Base-by-base conservation (phyloP, 495 filamentous ascomycete species). In the Letharia lupina region DNA sequence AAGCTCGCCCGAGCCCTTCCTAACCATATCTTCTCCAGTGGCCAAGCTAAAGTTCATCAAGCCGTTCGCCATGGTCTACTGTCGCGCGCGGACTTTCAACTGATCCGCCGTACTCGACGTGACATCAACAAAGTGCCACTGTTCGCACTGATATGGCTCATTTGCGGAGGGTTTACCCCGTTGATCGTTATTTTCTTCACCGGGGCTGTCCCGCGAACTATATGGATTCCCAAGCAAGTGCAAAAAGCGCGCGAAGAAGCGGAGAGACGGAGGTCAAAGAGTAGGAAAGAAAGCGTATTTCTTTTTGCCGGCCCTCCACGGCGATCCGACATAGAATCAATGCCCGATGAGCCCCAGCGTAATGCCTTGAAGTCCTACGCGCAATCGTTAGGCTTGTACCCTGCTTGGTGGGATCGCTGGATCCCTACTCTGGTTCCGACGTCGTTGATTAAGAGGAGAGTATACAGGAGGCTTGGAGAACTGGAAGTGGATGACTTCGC, bases 101-200 rank as follows among this genome's bases (percentile, higher is more conserved):
- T 93, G 15, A 71, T 91, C 42, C 73, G 70, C n/a, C 82, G 91
- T 60, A 82, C 82, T 15, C 75, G 77, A 12, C 82, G 89, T 70
- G 94, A 97, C 73, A 76, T 88, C 13, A 76, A 79, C 1, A 84
- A 89, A n/a, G 79, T 97, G 41, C 90, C 91, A 5, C 72, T 87
- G 4, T 96, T 98, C 73, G 83, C 73, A 0, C 31, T 96, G 4
- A 72, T 96, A 4, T 79, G 96, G 3, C 63, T 92, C 1, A 56
- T 95, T 47, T 91, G 87, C 72, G 94, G 91, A 4, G 93, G 97
- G 72, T 86, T 94, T 73, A 90, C 91, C 10, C 91, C 93, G 0
- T 68, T 97, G 3, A 73, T 94, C 10, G 73, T 96, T 0, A 81
- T 88, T 0, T 74, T 88, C 8, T 77, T 89, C n/a, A 84, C 84